These are phyloP conservation scores for Monilinia polystroma DNA, from an alignment of 2,329 filamentous ascomycete species.

Conservation along the genomic window DNA sequence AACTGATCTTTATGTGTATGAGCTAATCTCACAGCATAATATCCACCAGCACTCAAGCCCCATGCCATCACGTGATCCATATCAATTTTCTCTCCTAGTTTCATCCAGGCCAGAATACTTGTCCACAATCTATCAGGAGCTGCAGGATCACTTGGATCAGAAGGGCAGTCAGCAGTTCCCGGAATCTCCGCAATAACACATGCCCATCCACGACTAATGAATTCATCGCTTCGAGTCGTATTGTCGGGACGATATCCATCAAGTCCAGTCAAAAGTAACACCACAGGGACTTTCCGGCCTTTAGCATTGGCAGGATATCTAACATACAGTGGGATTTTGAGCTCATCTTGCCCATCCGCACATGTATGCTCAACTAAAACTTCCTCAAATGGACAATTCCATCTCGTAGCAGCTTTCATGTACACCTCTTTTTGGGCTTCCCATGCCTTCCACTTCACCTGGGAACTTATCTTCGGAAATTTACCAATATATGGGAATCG, in stretches of 20 bases:
- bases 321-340: slow-evolving; percentile 62
- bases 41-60: slow-evolving; percentile 65
- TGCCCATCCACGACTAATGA: slow-evolving; percentile 62
- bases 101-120: slow-evolving; percentile 62
- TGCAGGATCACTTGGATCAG: slow-evolving; percentile 58
- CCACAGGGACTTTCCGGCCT: slow-evolving; percentile 45
- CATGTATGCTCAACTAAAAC: slow-evolving; percentile 60
- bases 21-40: slow-evolving; percentile 66
- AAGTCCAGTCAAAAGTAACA: slow-evolving; percentile 60
- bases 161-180: slow-evolving; percentile 66
- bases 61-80: slow-evolving; percentile 58
- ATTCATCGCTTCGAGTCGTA: slow-evolving; percentile 59
- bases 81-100: slow-evolving; percentile 51
- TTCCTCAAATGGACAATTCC: slow-evolving; percentile 60
- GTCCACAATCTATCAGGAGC: slow-evolving; percentile 62
- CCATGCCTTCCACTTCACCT: slow-evolving; percentile 62
- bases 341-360: slow-evolving; percentile 42
- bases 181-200: slow-evolving; percentile 63
- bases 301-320: slow-evolving; percentile 53
- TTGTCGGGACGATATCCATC: slow-evolving; percentile 65
- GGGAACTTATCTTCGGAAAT: slow-evolving; percentile 44
- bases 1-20: slow-evolving; percentile 61
- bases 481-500: slow-evolving; percentile 61
- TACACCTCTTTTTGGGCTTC: slow-evolving; percentile 63
- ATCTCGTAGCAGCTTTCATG: slow-evolving; percentile 54